Base-by-base conservation (phyloP, 2,329 filamentous ascomycete species). In the Phaeosphaeria sp. region DNA sequence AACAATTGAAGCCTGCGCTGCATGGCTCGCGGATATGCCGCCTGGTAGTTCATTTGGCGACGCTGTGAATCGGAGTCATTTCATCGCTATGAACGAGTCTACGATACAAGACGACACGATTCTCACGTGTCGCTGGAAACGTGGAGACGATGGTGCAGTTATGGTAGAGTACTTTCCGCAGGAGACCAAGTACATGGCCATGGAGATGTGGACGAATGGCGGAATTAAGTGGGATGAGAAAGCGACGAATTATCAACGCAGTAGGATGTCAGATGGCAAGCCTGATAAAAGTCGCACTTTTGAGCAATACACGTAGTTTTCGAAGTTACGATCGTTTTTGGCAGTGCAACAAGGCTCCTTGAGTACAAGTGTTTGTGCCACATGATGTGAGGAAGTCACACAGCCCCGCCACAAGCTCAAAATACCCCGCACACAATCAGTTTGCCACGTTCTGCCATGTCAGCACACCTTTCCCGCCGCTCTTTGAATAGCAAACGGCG, bases 1-100 rank as follows among this genome's bases (percentile, higher is more conserved):
- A 25, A 49, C 47, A 17, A 18, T 57, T 27, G 58, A 60, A 51
- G 57, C 56, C 20, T 60, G 53, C 33, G 57, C 57, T n/a, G 56
- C 49, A 25, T 60, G 53, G 57, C 42, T 60, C 18, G 49, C 53
- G 18, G n/a, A 36, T n/a, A 40, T 30, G 33, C 53, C 53, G 2
- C 21, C 11, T 1, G 49, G 56, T 36, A 22, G 11, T 42, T 36
- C 11, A 13, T 36, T 13, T 13, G 11, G 30, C 30, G 30, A 36
- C 15, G 43, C 48, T 15, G 48, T 58, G 24, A 47, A 36, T 15
- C 48, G 18, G 30, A 42, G 33, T 18, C 55, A 61, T 42, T 61
- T 61, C 33, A 43, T 47, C 17, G 50, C 49, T 2, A 44, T 61
- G 40, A 53, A 58, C 45, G 44, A 61, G n/a, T 56, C 46, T 51